Base-by-base conservation (phyloP, 768 basidiomycete species). In the Collybia sordida region DNA sequence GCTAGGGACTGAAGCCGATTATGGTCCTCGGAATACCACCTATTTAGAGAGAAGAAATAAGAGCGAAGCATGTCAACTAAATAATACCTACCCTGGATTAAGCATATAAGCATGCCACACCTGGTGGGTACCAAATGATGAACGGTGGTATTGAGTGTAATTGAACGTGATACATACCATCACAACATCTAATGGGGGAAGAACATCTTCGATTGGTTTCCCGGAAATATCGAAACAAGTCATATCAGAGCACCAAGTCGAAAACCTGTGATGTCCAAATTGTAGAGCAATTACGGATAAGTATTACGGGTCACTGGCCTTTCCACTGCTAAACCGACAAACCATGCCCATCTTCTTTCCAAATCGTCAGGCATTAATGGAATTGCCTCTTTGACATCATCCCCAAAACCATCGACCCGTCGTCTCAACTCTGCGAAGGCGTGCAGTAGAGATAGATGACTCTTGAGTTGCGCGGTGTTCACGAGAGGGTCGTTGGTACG, bases 61-160 rank as follows among this genome's bases (percentile, higher is more conserved):
- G 17, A 5, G 12, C 8, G 22, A 22, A 18, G 4, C 18, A 2
- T 11, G 23, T 17, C 5, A 28, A 42, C 18, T n/a, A 2, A 43
- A 27, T 12, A 18, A 45, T 14, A 36, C 49, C 1, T 7, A 57
- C 56, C 45, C 41, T 11, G 56, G 56, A 43, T 57, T 57, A 6
- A 57, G 47, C 49, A 57, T 51, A 23, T 57, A 57, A 2, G 56
- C 38, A 40, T 54, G 56, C 56, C 56, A 57, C 6, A 57, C 53
- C 56, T 55, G 21, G n/a, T n/a, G n/a, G n/a, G 11, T 21, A 4
- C 24, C 21, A 8, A 9, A 8, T 15, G 37, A 15, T 36, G 19
- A 18, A 34, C 15, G 21, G 8, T n/a, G 9, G 3, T n/a, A 14
- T 15, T 24, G 14, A 18, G 22, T 42, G 18, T 3, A 12, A 15